Base-by-base conservation (phyloP, 2,329 filamentous ascomycete genomes). In the Amesomyces nigricolor region DNA sequence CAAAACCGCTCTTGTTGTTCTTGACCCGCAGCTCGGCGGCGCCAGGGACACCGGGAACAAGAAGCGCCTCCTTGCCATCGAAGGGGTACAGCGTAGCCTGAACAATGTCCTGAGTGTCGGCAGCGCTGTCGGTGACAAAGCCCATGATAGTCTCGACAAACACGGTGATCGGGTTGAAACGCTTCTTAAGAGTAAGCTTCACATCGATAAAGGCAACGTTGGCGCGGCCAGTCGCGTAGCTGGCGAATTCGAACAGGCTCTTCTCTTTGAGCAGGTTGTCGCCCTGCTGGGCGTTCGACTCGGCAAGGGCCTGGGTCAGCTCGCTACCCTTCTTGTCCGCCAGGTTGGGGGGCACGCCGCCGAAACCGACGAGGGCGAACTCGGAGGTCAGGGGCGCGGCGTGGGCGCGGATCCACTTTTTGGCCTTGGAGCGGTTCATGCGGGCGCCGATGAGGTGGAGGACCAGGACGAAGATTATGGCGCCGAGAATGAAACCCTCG, bases 171-270 rank as follows among this genome's bases (percentile, higher is more conserved):
- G 91, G 91, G 75, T 96, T 96, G 78, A 91, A 95, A 65, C 90
- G 83, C 78, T 94, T 95, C 67, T 84, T 78, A 62, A 96, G 77
- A 49, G 82, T 86, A 67, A 96, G 75, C 74, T 88, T 89, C 69
- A 95, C 76, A 67, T 99, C 92, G 66, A 92, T 73, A 69, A 95
- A 97, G 16, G 92, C 92, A 39, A 94, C 80, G 70, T 99, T 99
- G 78, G 91, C 88, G 64, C 94, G 84, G 53, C 94, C 94, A 35
- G 91, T 91, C 37, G 89, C 90, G 71, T 99, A 99, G 10, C 87
- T 85, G 54, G 86, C 76, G 73, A 86, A 97, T 73, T 96, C 90
- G 66, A 89, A 89, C 58, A 91, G 81, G 54, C 88, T 87, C 75
- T 89, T 94, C 78, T 97, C 90, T 75, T 87, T 90, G 67, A 96